Evolutionary conservation across 176 grass and related monocot genomes (phyloP).

Genomic region (Eragrostis curvula): DNA sequence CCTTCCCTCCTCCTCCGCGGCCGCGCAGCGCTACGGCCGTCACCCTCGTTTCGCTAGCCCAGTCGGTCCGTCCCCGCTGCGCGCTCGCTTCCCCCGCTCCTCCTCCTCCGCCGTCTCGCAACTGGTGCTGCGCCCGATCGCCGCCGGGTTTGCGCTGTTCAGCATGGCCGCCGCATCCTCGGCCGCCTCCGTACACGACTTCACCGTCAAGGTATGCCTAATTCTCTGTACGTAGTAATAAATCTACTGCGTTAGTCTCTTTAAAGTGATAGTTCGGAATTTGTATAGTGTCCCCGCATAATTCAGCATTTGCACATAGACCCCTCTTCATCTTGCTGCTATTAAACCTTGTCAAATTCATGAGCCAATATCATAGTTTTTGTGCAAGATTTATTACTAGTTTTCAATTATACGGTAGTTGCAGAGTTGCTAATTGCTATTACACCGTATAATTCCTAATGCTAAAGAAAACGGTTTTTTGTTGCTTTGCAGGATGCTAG

Average conservation of each 20-base stretch:
- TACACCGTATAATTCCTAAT: not conserved
- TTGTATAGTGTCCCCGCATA: not conserved
- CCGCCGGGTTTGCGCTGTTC: conserved; percentile 3
- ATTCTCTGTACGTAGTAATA: no score
- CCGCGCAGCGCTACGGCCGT: conserved; percentile 11
- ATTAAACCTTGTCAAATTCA: not conserved
- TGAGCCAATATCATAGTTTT: not conserved
- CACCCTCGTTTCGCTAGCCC: conserved; percentile 12
- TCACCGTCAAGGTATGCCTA: conserved; percentile 79
- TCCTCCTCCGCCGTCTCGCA: conserved; percentile 9
- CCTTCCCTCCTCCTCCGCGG: conserved; percentile 3
- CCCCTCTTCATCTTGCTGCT: not conserved
- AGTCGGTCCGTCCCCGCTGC: not conserved
- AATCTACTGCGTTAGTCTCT: no score
- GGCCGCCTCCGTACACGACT: conserved; percentile 73
- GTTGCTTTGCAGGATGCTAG: conserved; percentile 70
- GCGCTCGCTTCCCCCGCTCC: not conserved
- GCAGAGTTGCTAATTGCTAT: not conserved
- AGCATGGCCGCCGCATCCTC: conserved; percentile 77
- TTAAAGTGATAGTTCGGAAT: not conserved
- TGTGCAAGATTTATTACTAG: not conserved
- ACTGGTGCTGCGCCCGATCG: conserved; percentile 5
- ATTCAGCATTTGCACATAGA: conserved; percentile 21
- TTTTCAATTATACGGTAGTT: not conserved
- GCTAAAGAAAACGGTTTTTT: not conserved